Evolutionary conservation across 2,329 filamentous ascomycete genomes (phyloP), one percentile per base, ranked within the genome.

Genomic region (Eutypa lata): DNA sequence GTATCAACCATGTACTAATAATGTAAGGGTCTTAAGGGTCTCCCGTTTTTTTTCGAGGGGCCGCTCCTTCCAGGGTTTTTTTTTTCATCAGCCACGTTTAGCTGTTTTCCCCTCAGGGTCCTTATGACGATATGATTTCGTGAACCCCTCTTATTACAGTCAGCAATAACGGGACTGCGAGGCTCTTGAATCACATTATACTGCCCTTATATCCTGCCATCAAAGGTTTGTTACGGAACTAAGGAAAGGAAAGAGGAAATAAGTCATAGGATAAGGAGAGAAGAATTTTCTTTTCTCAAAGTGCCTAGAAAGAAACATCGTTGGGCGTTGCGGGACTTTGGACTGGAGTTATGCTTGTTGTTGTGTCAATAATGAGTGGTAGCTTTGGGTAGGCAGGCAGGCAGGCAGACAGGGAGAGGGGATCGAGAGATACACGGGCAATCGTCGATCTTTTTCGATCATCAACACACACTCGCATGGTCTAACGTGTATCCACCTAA

Each of bases 401-500:
- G 14, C 31, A 8, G 31, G 31, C 35, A 4, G 6, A 18, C 13
- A 38, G 35, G 35, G 16, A 14, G 13, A 16, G 35, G 35, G 35
- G 35, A 38, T 38, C 35, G 42, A 45, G 16, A 26, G 42, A 24
- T 28, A 28, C 11, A 24, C 21, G 42, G 42, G 11, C 21, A 28
- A 45, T 45, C 42, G 42, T 45, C 42, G 42, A 45, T 45, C 42
- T 28, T 7, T 21, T 24, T 45, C 42, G 42, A 45, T 45, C 42
- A 21, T 45, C 42, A 45, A 19, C 42, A 28, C 42, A 19, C 42
- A 45, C 42, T 24, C 42, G 22, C 22, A 44, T 44, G n/a, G 35
- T 38, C 7, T 6, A 38, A 38, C 35, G 35, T 18, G 35, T 38
- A 38, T 18, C 35, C 13, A 18, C 35, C 35, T 35, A 35, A 35